A percentile compares a stretch with the other conserved stretches of the same genome.
Evolutionary conservation across 495 filamentous ascomycete species (phyloP).

Genomic region (Penicillium coprophilum): DNA sequence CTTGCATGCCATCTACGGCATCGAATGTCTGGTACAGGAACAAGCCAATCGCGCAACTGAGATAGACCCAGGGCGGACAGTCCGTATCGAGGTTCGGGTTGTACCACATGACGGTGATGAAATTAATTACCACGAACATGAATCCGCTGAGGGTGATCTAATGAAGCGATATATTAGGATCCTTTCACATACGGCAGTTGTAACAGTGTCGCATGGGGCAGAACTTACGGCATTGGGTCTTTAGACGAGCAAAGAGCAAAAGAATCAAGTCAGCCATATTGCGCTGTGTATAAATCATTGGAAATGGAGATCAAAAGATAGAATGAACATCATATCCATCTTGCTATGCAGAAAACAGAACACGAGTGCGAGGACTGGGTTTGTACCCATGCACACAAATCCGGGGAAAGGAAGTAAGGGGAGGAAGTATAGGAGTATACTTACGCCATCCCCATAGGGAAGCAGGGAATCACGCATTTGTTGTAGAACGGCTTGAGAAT

Average conservation of each 20-base stretch:
- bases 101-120: slow-evolving; percentile 94
- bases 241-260: slow-evolving; percentile 20
- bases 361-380: not conserved
- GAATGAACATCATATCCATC: not conserved
- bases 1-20: slow-evolving; percentile 92
- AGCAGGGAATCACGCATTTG: slow-evolving; percentile 87
- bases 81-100: slow-evolving; percentile 91
- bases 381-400: not conserved
- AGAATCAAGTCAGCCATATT: slow-evolving; percentile 19
- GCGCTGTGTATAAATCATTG: not conserved
- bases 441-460: slow-evolving; percentile 93
- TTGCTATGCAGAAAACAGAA: not conserved
- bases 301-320: not conserved
- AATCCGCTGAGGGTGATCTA: slow-evolving; percentile 91
- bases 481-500: slow-evolving; percentile 97
- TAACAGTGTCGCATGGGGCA: slow-evolving; percentile 19
- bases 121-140: slow-evolving; percentile 85
- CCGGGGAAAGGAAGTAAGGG: not conserved
- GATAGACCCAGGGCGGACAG: slow-evolving; percentile 93
- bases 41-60: slow-evolving; percentile 81
- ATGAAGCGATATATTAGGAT: slow-evolving; percentile 4
- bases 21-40: slow-evolving; percentile 99
- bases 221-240: slow-evolving; percentile 63
- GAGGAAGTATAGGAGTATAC: slow-evolving; percentile 34
- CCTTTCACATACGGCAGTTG: not conserved